These are phyloP conservation scores for Phylloporus sp. DNA, from an alignment of 768 basidiomycete genomes.

Conservation along the genomic window DNA sequence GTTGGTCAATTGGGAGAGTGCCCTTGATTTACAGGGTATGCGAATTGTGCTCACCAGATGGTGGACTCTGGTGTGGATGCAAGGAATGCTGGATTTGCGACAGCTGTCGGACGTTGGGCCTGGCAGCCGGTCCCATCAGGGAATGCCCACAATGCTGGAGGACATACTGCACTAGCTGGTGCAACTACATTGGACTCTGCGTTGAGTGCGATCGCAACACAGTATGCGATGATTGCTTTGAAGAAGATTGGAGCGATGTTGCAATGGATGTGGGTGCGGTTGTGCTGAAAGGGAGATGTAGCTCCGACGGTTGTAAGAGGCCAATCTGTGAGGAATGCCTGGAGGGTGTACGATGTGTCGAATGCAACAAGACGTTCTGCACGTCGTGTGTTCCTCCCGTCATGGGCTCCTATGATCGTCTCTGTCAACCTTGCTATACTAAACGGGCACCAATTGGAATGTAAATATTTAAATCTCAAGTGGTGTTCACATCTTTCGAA, in stretches of 20 bases:
- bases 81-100: conserved; percentile 21
- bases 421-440: no score
- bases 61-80: conserved; percentile 22
- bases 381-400: no score
- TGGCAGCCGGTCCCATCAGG: conserved; percentile 13
- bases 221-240: conserved; percentile 23
- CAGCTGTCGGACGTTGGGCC: conserved; percentile 15
- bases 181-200: conserved; percentile 24
- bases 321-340: no score
- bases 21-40: conserved; percentile 13
- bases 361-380: no score
- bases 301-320: no score
- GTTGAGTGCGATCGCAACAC: conserved; percentile 16
- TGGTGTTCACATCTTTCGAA: no score
- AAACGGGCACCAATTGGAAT: no score
- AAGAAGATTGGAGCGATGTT: conserved; percentile 14
- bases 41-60: conserved; percentile 15
- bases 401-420: no score
- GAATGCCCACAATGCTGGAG: conserved; percentile 17
- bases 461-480: no score
- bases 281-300: no score
- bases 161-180: conserved; percentile 15
- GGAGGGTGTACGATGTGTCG: no score
- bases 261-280: background rate
- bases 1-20: conserved; percentile 16